These are phyloP conservation scores for Pseudozyma tsukubaensis DNA, from an alignment of 1,284 basidiomycete species.

Conservation along the genomic window DNA sequence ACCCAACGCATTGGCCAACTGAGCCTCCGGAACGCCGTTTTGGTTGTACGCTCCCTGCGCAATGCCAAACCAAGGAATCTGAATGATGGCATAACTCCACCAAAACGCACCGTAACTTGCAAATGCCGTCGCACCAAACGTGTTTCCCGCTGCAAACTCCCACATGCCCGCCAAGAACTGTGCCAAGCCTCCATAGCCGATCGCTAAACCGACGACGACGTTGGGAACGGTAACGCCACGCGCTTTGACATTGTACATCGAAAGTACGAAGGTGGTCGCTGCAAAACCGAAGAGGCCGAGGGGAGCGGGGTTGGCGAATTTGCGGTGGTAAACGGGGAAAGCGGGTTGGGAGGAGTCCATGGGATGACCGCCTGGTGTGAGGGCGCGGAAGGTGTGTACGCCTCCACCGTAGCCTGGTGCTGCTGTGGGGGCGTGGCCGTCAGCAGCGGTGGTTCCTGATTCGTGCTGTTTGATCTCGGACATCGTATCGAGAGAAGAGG, in stretches of 20 bases:
- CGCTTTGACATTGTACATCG: conserved; percentile 67
- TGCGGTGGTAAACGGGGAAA: conserved; percentile 67
- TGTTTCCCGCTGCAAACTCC: conserved; percentile 79
- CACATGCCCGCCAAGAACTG: conserved; percentile 75
- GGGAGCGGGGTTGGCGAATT: conserved; percentile 73
- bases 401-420: conserved; percentile 60
- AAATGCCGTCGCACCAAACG: conserved; percentile 75
- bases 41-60: conserved; percentile 26
- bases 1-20: conserved; percentile 49
- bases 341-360: conserved; percentile 70
- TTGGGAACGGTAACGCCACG: conserved; percentile 60
- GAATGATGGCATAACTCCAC: conserved; percentile 59
- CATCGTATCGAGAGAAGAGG: conserved; percentile 13
- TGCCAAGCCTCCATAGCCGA: conserved; percentile 78
- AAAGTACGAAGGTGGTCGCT: conserved; percentile 73
- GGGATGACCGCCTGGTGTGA: conserved; percentile 71
- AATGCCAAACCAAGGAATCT: conserved; percentile 63
- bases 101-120: conserved; percentile 65
- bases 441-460: no score
- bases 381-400: conserved; percentile 29
- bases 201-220: conserved; percentile 58
- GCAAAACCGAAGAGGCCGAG: conserved; percentile 70
- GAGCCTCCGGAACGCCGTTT: conserved; percentile 35
- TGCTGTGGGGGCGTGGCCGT: no score
- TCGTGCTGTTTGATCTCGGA: conserved; percentile 52